A percentile compares a stretch with the other conserved stretches of the same genome.
These are phyloP conservation scores for Debaryomyces tyrocola DNA, from an alignment of 805 yeast species.

Conservation along the genomic window DNA sequence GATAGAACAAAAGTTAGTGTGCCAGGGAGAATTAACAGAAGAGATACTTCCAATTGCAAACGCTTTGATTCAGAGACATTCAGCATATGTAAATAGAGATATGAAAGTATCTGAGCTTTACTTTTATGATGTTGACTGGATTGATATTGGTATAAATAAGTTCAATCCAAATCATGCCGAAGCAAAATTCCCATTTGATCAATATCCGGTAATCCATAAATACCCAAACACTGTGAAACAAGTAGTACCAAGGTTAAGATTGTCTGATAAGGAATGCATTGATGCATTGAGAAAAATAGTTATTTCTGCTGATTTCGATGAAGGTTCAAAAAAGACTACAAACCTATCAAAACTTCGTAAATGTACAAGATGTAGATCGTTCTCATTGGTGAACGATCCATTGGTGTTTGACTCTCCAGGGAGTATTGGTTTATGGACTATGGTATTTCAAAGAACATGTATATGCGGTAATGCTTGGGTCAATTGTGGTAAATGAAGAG, in stretches of 20 bases:
- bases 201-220: constrained; percentile 11
- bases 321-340: background rate
- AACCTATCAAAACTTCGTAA: constrained; percentile 21
- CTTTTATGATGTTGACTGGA: constrained; percentile 68
- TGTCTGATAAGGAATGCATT: constrained; percentile 23
- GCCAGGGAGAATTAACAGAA: constrained; percentile 58
- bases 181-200: background rate
- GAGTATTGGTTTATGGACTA: constrained; percentile 50
- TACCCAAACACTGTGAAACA: background rate
- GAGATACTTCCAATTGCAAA: constrained; percentile 41
- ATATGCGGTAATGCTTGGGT: constrained; percentile 81
- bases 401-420: constrained; percentile 31
- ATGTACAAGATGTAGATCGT: constrained; percentile 43
- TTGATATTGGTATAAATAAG: constrained; percentile 37
- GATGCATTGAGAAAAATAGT: constrained; percentile 41
- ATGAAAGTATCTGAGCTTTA: constrained; percentile 55
- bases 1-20: constrained; percentile 60
- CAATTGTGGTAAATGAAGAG: constrained; percentile 17
- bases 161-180: constrained; percentile 1
- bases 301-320: constrained; percentile 12
- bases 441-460: constrained; percentile 71
- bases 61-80: constrained; percentile 49
- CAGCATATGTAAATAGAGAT: constrained; percentile 41
- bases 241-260: constrained; percentile 21
- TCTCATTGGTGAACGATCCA: constrained; percentile 42